Evolutionary conservation across 108 stramenopile species (phyloP).

Genomic region (Cyclotella cryptica): DNA sequence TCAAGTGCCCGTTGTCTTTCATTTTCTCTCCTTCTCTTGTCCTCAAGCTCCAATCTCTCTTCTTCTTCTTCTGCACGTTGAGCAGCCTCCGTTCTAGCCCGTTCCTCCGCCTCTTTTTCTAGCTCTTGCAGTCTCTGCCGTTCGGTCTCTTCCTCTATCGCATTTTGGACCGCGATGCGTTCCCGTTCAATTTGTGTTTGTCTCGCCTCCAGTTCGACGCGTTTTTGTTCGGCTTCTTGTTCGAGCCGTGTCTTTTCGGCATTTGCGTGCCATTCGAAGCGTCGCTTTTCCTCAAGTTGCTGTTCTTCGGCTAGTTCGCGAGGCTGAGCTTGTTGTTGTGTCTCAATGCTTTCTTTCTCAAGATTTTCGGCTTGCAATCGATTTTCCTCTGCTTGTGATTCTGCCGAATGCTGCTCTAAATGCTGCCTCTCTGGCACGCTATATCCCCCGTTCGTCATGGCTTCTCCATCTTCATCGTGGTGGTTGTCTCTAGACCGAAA

Average conservation of each 20-base stretch:
- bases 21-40: conserved; percentile 15
- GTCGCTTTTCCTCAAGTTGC: background rate
- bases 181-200: background rate
- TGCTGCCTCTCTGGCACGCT: no score
- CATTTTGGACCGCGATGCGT: background rate
- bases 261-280: background rate
- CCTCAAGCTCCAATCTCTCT: conserved; percentile 8
- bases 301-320: no score
- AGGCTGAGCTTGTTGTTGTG: no score
- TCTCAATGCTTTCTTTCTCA: conserved; percentile 10
- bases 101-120: conserved; percentile 7
- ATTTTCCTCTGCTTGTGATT: background rate
- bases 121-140: background rate
- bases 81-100: background rate
- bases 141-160: background rate
- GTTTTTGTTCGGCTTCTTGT: conserved; percentile 18
- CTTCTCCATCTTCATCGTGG: conserved; percentile 21
- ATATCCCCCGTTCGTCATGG: background rate
- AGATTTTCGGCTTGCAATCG: conserved; percentile 1
- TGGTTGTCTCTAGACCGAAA: conserved; percentile 11
- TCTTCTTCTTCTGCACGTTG: background rate
- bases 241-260: no score
- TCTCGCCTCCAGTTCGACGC: conserved; percentile 4
- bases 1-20: background rate
- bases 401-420: background rate